Percentiles rank a stretch among this genome's conserved stretches.
phyloP scores from a whole-genome alignment of 2,329 filamentous ascomycete genomes.

The Pseudogymnoascus sp. region DNA sequence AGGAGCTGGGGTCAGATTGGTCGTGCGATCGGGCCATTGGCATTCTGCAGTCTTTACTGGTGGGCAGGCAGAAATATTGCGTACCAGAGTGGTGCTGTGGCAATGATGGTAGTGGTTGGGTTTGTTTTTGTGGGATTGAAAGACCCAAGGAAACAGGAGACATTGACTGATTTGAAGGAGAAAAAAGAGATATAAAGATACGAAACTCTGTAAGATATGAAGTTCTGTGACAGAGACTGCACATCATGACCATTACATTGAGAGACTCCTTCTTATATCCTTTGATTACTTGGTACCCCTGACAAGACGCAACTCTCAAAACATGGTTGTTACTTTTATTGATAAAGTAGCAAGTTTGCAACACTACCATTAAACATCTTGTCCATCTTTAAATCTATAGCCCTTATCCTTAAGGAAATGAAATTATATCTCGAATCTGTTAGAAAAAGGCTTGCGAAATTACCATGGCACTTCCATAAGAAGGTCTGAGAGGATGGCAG shows the following conservation, averaged over 20 bases:
- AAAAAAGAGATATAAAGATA: neutral
- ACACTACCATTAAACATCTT: neutral
- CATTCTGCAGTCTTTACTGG: conserved; percentile 97
- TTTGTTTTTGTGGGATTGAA: conserved; percentile 67
- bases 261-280: neutral
- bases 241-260: neutral
- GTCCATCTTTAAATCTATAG: neutral
- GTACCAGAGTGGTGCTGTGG: conserved; percentile 71
- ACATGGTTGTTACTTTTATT: neutral
- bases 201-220: neutral
- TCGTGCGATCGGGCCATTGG: conserved; percentile 73
- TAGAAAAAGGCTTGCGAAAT: neutral
- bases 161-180: neutral
- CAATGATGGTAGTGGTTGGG: conserved; percentile 67
- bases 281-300: neutral
- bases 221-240: neutral
- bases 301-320: neutral
- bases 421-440: neutral
- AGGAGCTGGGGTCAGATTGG: conserved; percentile 80
- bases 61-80: conserved; percentile 88
- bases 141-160: conserved; percentile 22
- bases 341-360: neutral
- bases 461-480: neutral
- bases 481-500: neutral
- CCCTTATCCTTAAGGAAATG: neutral